Base-by-base conservation (phyloP, 140 eudicot species). In the Anethum foeniculum region DNA sequence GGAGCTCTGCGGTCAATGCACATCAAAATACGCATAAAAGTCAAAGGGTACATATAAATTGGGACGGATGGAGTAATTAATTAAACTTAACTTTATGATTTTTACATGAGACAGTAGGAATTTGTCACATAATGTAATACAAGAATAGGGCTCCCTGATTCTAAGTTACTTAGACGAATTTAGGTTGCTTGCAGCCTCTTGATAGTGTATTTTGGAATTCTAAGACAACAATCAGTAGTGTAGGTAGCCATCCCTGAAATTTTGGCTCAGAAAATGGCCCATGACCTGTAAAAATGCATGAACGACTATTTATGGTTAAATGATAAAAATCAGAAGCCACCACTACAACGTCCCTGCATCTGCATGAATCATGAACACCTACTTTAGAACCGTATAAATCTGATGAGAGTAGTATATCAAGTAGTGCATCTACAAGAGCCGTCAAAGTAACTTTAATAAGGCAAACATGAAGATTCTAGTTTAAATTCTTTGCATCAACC, bases 161-260 rank as follows among this genome's bases (percentile, higher is more conserved):
- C n/a, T n/a, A n/a, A n/a, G n/a, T 95, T 82, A 95, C 95, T 90
- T 89, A 87, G 80, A 87, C 93, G 69, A 44, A 81, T 84, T 84
- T 39, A 15, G 85, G 92, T 80, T 86, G 92, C 76, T 83, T 69
- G 79, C 56, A 89, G 73, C 82, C 96, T 82, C 88, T 90, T 80
- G 93, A 84, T 18, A 54, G 39, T 48, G 84, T 75, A 76, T 82
- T 89, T 68, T 83, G 84, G 65, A 71, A 80, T 62, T 82, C 87
- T 85, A 95, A 69, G 84, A 87, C 52, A 82, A 89, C 93, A 56
- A 81, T 84, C 8, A 89, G 71, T 84, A 90, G 76, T 52, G 90
- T 85, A 78, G 97, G 87, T 78, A 95, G 83, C 99, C 97, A 95
- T 78, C 91, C 97, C 87, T 92, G 97, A 84, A 97, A 90, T 75